A percentile compares a stretch with the other conserved stretches of the same genome.
Evolutionary conservation across 1,139 yeast genomes (phyloP).

Genomic region (Williopsis jadinii): DNA sequence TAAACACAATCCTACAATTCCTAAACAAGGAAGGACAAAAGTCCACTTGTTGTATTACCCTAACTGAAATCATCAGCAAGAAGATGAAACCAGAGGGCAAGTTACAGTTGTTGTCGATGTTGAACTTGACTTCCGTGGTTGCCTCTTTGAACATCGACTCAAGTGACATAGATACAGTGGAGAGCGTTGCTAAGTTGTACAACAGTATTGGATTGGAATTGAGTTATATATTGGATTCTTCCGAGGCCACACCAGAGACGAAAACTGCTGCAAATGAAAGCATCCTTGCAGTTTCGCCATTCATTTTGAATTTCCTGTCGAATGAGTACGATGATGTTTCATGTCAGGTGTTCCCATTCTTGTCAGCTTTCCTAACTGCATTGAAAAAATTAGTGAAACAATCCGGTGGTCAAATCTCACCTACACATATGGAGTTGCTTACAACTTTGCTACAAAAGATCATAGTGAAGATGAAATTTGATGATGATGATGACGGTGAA

Average conservation of each 20-base stretch:
- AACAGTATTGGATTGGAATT: slow-evolving; percentile 75
- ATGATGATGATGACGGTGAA: slow-evolving; percentile 68
- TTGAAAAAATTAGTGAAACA: slow-evolving; percentile 47
- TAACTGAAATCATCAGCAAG: slow-evolving; percentile 77
- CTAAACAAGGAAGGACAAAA: slow-evolving; percentile 42
- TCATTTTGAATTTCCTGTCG: slow-evolving; percentile 59
- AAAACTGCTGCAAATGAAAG: slow-evolving; percentile 37
- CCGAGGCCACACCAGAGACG: slow-evolving; percentile 24
- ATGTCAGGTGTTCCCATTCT: slow-evolving; percentile 71
- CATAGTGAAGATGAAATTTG: slow-evolving; percentile 73
- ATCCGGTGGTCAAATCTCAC: slow-evolving; percentile 28
- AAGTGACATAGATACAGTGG: slow-evolving; percentile 61
- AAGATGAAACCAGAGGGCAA: slow-evolving; percentile 91
- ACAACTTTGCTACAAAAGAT: slow-evolving; percentile 60
- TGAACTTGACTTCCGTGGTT: slow-evolving; percentile 57
- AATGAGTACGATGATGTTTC: slow-evolving; percentile 90
- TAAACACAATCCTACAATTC: slow-evolving; percentile 56
- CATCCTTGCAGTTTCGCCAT: slow-evolving; percentile 65
- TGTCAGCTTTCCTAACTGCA: slow-evolving; percentile 64
- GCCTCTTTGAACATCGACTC: slow-evolving; percentile 28
- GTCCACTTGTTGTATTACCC: slow-evolving; percentile 61
- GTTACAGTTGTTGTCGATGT: slow-evolving; percentile 61
- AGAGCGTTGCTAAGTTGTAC: slow-evolving; percentile 66
- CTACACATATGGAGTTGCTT: slow-evolving; percentile 42
- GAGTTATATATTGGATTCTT: slow-evolving; percentile 54